Evolutionary conservation across 345 rosid genomes (phyloP), one percentile per base, ranked within the genome.

Genomic region (Acer saccharum): DNA sequence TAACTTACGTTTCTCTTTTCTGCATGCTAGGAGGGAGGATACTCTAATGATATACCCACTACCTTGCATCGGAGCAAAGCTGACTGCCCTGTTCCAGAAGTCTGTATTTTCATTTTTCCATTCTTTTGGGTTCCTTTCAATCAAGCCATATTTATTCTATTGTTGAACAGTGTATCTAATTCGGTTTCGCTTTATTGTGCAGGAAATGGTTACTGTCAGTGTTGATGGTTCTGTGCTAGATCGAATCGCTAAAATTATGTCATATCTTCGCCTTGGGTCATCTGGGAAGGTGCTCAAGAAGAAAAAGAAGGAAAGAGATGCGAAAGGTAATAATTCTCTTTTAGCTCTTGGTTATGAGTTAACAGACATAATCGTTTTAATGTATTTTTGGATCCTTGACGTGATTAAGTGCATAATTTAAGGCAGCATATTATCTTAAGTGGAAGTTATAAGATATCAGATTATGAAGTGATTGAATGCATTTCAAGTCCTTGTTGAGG

Each of bases 221-320:
- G 98, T 96, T 80, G 98, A 96, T 84, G 97, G 97, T 75, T 92
- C 99, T 73, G 98, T 96, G 77, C 91, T 96, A 74, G 99, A 96
- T 87, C 91, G 97, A 68, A 96, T 96, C 83, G 91, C 97, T 61
- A 96, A 93, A 84, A 94, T 96, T 75, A 90, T 96, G 97, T 86
- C 93, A 43, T 96, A 96, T 84, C 98, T 96, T 82, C 98, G 99
- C 77, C 99, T 94, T 81, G 98, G 98, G 77, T 92, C 99, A 78
- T 92, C 99, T 48, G 99, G 99, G 76, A 94, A 96, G 91, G 97
- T 96, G 81, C 94, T 94, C 65, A 96, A 96, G 93, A 95, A 94
- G 97, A 96, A 96, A 86, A 96, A 88, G 95, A 96, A 94, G 82
- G 98, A 96, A 71, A 96, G 85, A 86, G 97, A 91, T 71, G 69